A percentile compares a stretch with the other conserved stretches of the same genome.
phyloP scores from a whole-genome alignment of 768 basidiomycete species.

The Cubamyces lactineus region DNA sequence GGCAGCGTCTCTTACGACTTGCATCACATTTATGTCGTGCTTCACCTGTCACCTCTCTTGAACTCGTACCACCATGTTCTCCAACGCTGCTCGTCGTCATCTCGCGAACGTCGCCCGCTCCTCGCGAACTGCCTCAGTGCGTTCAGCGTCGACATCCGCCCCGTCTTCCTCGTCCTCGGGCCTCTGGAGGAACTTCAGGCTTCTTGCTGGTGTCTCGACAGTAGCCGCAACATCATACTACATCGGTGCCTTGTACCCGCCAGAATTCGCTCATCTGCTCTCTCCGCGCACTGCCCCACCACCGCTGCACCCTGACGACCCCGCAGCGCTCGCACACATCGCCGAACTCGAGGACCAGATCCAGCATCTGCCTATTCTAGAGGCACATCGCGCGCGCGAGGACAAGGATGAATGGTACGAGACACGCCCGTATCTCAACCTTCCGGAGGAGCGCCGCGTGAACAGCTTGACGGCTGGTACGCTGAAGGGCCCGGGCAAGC shows the following conservation, averaged over 20 bases:
- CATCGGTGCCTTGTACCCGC: slow-evolving; percentile 72
- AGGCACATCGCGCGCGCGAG: slow-evolving; percentile 48
- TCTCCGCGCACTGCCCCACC: slow-evolving; percentile 80
- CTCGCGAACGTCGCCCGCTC: neutral
- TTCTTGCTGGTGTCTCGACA: slow-evolving; percentile 14
- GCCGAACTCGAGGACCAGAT: slow-evolving; percentile 67
- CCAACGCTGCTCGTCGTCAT: slow-evolving; percentile 8
- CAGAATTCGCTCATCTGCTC: slow-evolving; percentile 62
- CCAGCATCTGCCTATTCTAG: slow-evolving; percentile 64
- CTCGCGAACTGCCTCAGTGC: neutral
- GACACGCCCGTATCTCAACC: slow-evolving; percentile 68
- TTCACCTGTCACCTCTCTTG: neutral
- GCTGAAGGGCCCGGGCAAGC: slow-evolving; percentile 83
- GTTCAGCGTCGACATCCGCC: slow-evolving; percentile 8
- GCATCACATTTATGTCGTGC: slow-evolving; percentile 1
- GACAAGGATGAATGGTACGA: slow-evolving; percentile 75
- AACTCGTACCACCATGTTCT: slow-evolving; percentile 20
- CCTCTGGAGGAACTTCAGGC: slow-evolving; percentile 16
- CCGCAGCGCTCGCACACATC: slow-evolving; percentile 61
- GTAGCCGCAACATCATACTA: slow-evolving; percentile 42
- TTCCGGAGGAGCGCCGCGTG: slow-evolving; percentile 72
- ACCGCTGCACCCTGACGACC: slow-evolving; percentile 59
- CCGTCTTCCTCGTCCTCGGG: slow-evolving; percentile 13
- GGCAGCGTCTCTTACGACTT: slow-evolving; percentile 3
- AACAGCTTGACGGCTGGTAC: slow-evolving; percentile 87